Percentiles rank a stretch among this genome's conserved stretches.
Conservation (phyloP, 345 rosid genomes). For the rapeseed (Brassica napus) region DNA sequence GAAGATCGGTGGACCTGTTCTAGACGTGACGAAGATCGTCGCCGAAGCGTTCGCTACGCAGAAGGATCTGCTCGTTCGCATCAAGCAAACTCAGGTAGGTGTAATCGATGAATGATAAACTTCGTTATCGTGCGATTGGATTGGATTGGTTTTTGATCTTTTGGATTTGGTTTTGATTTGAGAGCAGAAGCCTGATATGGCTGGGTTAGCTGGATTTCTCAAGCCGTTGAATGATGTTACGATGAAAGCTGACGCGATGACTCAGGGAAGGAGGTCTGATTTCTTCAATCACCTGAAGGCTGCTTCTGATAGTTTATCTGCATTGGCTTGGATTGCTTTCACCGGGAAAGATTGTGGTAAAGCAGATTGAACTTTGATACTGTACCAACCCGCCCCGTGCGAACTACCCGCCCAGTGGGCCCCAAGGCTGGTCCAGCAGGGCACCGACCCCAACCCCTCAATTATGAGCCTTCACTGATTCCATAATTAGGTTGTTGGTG, state of each 20-base stretch:
- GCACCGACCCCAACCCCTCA: too few species aligned
- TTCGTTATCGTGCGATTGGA: constrained; percentile 1
- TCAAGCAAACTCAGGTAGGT: constrained; percentile 70
- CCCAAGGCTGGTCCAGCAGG: too few species aligned
- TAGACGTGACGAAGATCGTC: constrained; percentile 65
- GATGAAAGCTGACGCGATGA: constrained; percentile 68
- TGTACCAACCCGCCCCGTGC: too few species aligned
- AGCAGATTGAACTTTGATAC: constrained; percentile 6
- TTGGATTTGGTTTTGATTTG: too few species aligned
- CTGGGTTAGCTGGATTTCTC: constrained; percentile 75
- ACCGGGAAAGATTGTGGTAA: constrained; percentile 91
- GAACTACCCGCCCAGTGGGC: too few species aligned
- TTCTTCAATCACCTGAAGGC: constrained; percentile 86
- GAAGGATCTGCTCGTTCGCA: constrained; percentile 64
- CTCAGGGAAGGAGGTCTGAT: constrained; percentile 84
- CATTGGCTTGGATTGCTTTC: constrained; percentile 93
- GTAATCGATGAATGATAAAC: not conserved
- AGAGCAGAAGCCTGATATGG: constrained; percentile 74
- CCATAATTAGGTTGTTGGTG: too few species aligned
- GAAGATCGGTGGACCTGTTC: constrained; percentile 90
- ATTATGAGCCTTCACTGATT: too few species aligned
- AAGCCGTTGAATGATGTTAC: constrained; percentile 83
- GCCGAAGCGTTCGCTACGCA: constrained; percentile 63
- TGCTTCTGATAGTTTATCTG: constrained; percentile 79
- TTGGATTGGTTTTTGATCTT: constrained; percentile 22